Percentiles rank a stretch among this genome's conserved stretches.
Evolutionary conservation across 2,329 filamentous ascomycete genomes (phyloP).

Genomic region (Venturia carpophila): DNA sequence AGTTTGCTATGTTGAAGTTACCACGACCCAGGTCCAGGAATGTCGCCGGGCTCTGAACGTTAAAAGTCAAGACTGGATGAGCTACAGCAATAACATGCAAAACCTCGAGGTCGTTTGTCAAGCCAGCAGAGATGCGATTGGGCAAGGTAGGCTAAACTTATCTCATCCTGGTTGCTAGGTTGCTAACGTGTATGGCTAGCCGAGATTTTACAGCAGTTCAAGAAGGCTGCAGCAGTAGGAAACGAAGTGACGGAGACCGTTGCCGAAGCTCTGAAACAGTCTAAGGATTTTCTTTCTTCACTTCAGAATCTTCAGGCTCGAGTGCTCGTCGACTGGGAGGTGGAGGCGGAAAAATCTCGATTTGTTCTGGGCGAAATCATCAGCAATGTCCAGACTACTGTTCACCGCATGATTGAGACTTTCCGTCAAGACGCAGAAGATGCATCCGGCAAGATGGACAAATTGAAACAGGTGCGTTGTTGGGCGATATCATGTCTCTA

Average conservation of each 20-base stretch:
- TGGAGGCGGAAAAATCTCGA: neutral
- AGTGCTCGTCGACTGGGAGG: neutral
- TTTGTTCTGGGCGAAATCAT: neutral
- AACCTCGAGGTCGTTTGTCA: slow-evolving; percentile 56
- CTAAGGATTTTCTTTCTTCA: neutral
- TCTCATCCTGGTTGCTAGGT: neutral
- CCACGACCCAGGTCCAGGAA: slow-evolving; percentile 34
- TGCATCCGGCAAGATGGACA: slow-evolving; percentile 4
- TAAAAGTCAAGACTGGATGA: slow-evolving; percentile 54
- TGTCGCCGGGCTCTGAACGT: slow-evolving; percentile 50
- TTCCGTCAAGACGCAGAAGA: slow-evolving; percentile 6
- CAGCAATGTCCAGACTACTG: neutral
- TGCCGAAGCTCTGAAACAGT: neutral
- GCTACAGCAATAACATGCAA: slow-evolving; percentile 55
- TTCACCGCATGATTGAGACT: slow-evolving; percentile 3
- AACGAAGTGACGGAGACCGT: slow-evolving; percentile 5
- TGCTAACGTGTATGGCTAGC: neutral
- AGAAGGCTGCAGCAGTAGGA: slow-evolving; percentile 3
- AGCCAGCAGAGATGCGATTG: slow-evolving; percentile 50
- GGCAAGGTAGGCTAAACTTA: slow-evolving; percentile 40
- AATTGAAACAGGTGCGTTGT: slow-evolving; percentile 6
- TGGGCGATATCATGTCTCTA: neutral
- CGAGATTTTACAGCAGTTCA: slow-evolving; percentile 3
- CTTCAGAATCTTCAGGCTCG: slow-evolving; percentile 11
- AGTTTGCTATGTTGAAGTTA: slow-evolving; percentile 31